Base-by-base conservation (phyloP, 768 basidiomycete species). In the Terana coerulea region DNA sequence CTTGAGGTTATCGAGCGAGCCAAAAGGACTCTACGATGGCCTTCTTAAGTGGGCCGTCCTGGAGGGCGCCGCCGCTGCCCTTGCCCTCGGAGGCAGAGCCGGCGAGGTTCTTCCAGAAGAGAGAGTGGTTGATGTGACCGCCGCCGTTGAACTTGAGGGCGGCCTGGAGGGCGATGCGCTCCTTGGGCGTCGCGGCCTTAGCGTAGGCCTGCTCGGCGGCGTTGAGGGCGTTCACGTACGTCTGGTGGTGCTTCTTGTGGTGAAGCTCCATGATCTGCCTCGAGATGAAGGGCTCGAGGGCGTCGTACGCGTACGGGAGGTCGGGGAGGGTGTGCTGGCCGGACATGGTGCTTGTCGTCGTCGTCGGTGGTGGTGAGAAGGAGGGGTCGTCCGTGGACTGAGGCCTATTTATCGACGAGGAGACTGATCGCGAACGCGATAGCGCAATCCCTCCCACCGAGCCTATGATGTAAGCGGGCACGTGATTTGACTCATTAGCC, bases 101-200 rank as follows among this genome's bases (percentile, higher is more conserved):
- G 2, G 91, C 84, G 49, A 97, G 77, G 76, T 94, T 95, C 74
- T 81, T 87, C 95, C 95, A 97, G 80, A 98, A 98, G 53, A 95
- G 83, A 47, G 92, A 88, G 75, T 93, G 91, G 73, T 94, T 93
- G 77, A 94, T 89, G 72, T 91, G 93, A 9, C 88, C 94, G 72
- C 94, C 94, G 56, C 94, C 94, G 69, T 98, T 97, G 79, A 98
- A 98, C 72, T 89, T 93, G 68, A 97, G 76, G 5, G 93, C 92
- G 14, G 89, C 82, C 69, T 94, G 91, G 51, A 97, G 86, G 21
- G 82, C 84, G 62, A 97, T 93, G 58, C 84, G 80, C 66, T 87
- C 84, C 71, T 86, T 91, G 62, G 89, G 79, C 43, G 83, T 78
- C 2, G 70, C 59, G 0, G 87, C 74, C 59, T 81, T 80, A 41